phyloP scores from a whole-genome alignment of 1,284 basidiomycete genomes.

The Tremellales sp. region DNA sequence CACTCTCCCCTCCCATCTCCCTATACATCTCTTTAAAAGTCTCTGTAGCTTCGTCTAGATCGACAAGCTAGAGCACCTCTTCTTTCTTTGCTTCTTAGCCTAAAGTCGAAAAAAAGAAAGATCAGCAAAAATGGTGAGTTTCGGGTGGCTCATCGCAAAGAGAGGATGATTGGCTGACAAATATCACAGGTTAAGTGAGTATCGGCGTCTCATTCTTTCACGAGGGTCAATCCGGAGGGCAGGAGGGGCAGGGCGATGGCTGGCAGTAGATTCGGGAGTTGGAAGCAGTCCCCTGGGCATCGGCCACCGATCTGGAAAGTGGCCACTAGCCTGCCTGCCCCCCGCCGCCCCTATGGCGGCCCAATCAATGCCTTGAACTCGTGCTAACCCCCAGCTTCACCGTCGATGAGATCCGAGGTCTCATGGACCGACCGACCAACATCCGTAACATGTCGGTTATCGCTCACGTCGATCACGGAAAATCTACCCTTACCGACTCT shows the following conservation, averaged over 20 bases:
- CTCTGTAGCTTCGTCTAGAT: conserved; percentile 1
- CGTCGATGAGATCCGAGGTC: conserved; percentile 69
- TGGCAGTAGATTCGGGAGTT: no score
- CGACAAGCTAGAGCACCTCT: not conserved
- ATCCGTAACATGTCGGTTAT: conserved; percentile 95
- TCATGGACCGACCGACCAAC: conserved; percentile 50
- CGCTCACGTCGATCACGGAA: conserved; percentile 99
- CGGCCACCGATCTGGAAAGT: no score
- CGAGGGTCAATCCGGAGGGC: no score
- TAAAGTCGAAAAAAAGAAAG: conserved; percentile 25
- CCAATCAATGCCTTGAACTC: not conserved
- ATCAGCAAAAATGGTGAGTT: conserved; percentile 42
- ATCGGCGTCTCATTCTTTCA: no score
- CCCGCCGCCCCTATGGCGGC: no score
- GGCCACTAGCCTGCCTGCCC: no score
- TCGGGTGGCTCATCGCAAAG: not conserved
- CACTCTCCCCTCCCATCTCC: conserved; percentile 3
- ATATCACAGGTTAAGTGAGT: conserved; percentile 48
- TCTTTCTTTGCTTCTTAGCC: conserved; percentile 4
- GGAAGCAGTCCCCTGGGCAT: no score
- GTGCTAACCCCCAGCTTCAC: conserved; percentile 48
- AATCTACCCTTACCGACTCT: conserved; percentile 98
- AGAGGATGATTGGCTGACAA: no score
- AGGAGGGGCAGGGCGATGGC: no score
- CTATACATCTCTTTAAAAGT: conserved; percentile 6